Evolutionary conservation across 768 basidiomycete genomes (phyloP), one percentile per base, ranked within the genome.

Genomic region (Lepiota subincarnata): DNA sequence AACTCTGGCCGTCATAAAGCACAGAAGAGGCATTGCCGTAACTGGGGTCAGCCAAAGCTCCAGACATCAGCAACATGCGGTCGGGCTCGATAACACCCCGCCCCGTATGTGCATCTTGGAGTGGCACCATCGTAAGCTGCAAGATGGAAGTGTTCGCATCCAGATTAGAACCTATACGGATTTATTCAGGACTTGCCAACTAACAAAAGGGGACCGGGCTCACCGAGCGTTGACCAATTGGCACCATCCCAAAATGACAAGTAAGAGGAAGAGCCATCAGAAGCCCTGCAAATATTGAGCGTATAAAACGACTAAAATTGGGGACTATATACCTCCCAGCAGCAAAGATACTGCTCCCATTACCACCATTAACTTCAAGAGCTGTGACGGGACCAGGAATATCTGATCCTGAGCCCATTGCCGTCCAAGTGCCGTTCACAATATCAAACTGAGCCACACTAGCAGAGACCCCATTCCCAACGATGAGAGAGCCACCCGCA

Each of bases 351-450:
- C 89, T 96, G 60, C 82, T 89, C 1, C 71, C 66, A 64, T 97
- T 92, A 18, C 80, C 79, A 57, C 84, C 74, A 67, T 98, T 91
- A 38, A 93, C 87, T 49, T 87, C 87, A 48, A 98, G 66, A 10
- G 96, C 94, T 2, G 92, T 89, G 1, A 93, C 88, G 2, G 94
- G 93, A 2, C 96, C 96, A 41, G 94, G 92, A 19, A 98, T 74
- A 43, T 81, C 75, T 11, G 68, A 65, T 11, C 79, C 68, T 41
- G 71, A 64, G 8, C 89, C 92, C 22, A 94, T 64, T 1, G 84
- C 64, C 6, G 72, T 71, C 96, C 96, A 99, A 1, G 83, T 84
- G 2, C 70, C 61, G 62, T 92, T 94, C 34, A 77, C 60, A 62
- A 95, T 83, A 55, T 76, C 75, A 67, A 80, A 98, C 51, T 78